Evolutionary conservation across 2,329 filamentous ascomycete species (phyloP).

Genomic region (Exophiala viscosa): DNA sequence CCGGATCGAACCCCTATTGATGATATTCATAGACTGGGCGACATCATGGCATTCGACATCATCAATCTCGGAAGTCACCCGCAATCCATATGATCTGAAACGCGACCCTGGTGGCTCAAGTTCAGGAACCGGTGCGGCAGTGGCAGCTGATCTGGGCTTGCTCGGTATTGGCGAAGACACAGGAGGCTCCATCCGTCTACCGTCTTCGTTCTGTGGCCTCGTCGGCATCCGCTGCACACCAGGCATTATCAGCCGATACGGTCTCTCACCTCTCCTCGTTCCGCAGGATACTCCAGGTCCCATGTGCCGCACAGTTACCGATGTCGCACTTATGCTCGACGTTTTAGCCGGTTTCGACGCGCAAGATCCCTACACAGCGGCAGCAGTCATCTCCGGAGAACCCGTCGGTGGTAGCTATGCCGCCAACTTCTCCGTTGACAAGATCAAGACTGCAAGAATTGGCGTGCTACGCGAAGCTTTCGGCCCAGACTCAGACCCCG

Average conservation of each 20-base stretch:
- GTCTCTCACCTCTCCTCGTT: slow-evolving; percentile 34
- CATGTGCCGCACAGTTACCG: slow-evolving; percentile 17
- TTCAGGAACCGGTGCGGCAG: slow-evolving; percentile 59
- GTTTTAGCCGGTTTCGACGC: slow-evolving; percentile 15
- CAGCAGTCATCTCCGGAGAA: slow-evolving; percentile 7
- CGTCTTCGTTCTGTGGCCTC: slow-evolving; percentile 40
- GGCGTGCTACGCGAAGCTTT: slow-evolving; percentile 9
- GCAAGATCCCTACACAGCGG: slow-evolving; percentile 11
- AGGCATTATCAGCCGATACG: slow-evolving; percentile 43
- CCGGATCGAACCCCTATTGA: background rate
- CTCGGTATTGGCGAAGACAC: slow-evolving; percentile 56
- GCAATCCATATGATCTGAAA: slow-evolving; percentile 61
- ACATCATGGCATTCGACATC: slow-evolving; percentile 61
- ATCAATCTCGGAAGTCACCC: slow-evolving; percentile 59
- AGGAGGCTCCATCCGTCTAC: slow-evolving; percentile 47
- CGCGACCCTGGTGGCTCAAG: slow-evolving; percentile 63
- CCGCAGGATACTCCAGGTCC: slow-evolving; percentile 18
- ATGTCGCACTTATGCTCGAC: slow-evolving; percentile 14
- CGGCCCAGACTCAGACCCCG: slow-evolving; percentile 7
- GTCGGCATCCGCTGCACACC: slow-evolving; percentile 50
- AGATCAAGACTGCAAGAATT: slow-evolving; percentile 10
- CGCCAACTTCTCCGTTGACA: slow-evolving; percentile 3
- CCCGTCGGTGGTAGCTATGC: slow-evolving; percentile 9
- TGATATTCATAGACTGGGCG: slow-evolving; percentile 35
- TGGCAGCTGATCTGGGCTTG: slow-evolving; percentile 57